Evolutionary conservation across 2,329 filamentous ascomycete species (phyloP).

Genomic region (Alternaria brassicae): DNA sequence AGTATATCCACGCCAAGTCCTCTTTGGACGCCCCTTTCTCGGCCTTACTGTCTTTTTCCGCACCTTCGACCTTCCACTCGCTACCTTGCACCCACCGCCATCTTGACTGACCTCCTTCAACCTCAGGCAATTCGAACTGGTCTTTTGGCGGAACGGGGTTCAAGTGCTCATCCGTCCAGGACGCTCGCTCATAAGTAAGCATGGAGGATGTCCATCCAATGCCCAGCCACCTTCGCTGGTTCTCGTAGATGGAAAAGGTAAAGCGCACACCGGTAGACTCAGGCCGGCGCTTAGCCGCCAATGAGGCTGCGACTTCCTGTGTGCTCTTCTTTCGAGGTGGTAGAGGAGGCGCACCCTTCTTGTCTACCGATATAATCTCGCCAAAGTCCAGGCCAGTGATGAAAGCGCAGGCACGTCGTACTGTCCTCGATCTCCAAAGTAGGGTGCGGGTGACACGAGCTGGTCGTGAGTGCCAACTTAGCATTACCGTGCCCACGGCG

Average conservation of each 20-base stretch:
- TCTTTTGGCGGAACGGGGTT: constrained; percentile 80
- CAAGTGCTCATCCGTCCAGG: constrained; percentile 96
- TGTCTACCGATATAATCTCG: constrained; percentile 42
- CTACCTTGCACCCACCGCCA: constrained; percentile 87
- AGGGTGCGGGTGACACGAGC: constrained; percentile 85
- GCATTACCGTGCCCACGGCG: constrained; percentile 81
- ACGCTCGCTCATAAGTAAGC: constrained; percentile 85
- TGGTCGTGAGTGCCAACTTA: constrained; percentile 92
- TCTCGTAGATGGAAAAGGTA: constrained; percentile 95
- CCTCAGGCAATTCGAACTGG: constrained; percentile 71
- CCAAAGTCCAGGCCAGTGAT: constrained; percentile 83
- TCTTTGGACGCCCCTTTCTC: constrained; percentile 49
- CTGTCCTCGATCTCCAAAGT: constrained; percentile 82
- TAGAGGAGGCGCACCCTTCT: constrained; percentile 45
- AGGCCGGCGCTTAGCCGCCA: constrained; percentile 51
- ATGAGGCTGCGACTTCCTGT: constrained; percentile 56
- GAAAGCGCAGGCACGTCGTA: constrained; percentile 72
- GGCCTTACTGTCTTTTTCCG: constrained; percentile 50
- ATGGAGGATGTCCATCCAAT: constrained; percentile 93
- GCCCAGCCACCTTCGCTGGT: constrained; percentile 93
- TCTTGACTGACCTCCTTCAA: constrained; percentile 67
- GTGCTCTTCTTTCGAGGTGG: constrained; percentile 55
- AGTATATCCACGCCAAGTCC: constrained; percentile 92
- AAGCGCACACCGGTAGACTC: constrained; percentile 84
- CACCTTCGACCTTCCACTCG: constrained; percentile 86